These are phyloP conservation scores for Ogataea hybrid DNA, from an alignment of 1,139 yeast species.

Conservation along the genomic window DNA sequence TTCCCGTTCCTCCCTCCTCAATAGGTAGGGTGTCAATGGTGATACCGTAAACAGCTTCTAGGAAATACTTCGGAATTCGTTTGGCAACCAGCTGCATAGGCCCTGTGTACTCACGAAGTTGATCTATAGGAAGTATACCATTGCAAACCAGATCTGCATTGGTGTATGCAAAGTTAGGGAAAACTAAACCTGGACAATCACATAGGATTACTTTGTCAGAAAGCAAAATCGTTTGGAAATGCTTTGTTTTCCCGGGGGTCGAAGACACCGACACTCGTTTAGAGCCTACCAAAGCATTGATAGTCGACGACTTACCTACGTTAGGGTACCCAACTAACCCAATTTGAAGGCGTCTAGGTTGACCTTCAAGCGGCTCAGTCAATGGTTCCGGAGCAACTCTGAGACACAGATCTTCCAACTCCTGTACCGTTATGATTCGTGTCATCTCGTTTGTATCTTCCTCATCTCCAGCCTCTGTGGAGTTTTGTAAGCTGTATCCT, in stretches of 20 bases:
- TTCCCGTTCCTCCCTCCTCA: slow-evolving; percentile 88
- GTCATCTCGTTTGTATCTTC: slow-evolving; percentile 46
- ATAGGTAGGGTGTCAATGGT: slow-evolving; percentile 70
- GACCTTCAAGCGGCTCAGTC: slow-evolving; percentile 50
- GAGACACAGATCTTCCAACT: slow-evolving; percentile 77
- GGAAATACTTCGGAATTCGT: slow-evolving; percentile 81
- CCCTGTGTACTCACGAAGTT: slow-evolving; percentile 89
- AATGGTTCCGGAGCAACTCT: slow-evolving; percentile 74
- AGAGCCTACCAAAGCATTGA: slow-evolving; percentile 92
- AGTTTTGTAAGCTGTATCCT: not conserved
- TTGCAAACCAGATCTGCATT: slow-evolving; percentile 96
- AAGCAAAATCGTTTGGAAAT: slow-evolving; percentile 92
- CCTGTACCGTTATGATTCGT: slow-evolving; percentile 75
- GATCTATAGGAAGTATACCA: slow-evolving; percentile 98
- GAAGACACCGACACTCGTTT: slow-evolving; percentile 97
- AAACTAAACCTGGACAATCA: slow-evolving; percentile 99
- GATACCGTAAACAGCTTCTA: slow-evolving; percentile 94
- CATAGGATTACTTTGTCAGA: slow-evolving; percentile 83
- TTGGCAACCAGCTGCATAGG: slow-evolving; percentile 85
- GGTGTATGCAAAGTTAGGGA: slow-evolving; percentile 96
- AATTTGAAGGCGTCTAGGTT: slow-evolving; percentile 65
- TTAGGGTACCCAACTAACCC: slow-evolving; percentile 97
- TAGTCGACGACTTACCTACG: slow-evolving; percentile 96
- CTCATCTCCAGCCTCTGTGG: slow-evolving; percentile 7
- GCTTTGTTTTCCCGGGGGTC: slow-evolving; percentile 99